phyloP scores from a whole-genome alignment of 2,329 filamentous ascomycete species.

The Alternaria novae-zelandiae region DNA sequence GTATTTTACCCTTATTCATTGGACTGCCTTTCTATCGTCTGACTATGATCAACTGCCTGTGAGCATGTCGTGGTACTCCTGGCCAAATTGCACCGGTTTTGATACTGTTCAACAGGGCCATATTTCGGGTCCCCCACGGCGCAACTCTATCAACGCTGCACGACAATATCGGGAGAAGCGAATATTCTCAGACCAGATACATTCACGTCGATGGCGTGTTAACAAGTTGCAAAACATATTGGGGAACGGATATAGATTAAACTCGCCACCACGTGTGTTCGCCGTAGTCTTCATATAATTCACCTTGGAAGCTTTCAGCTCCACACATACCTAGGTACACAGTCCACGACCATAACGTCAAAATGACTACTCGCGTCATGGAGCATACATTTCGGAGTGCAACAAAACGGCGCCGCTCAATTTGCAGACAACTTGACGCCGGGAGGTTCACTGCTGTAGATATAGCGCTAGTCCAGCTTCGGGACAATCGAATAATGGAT shows the following conservation, averaged over 20 bases:
- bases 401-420: constrained; percentile 1
- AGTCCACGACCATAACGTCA: not conserved
- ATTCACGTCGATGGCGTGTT: not conserved
- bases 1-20: not conserved
- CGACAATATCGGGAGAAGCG: not conserved
- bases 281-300: not conserved
- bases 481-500: not conserved
- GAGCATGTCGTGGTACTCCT: not conserved
- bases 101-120: not conserved
- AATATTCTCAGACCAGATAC: not conserved
- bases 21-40: not conserved
- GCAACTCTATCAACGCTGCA: not conserved
- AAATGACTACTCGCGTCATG: not conserved
- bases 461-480: not conserved
- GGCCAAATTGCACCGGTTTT: not conserved
- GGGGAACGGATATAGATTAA: not conserved
- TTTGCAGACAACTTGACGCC: not conserved
- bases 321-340: not conserved
- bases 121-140: not conserved
- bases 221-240: not conserved
- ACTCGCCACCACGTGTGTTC: not conserved
- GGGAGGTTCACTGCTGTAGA: not conserved
- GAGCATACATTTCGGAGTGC: not conserved
- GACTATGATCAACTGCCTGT: not conserved
- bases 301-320: not conserved